Conservation (phyloP, 2,329 filamentous ascomycete genomes). For the Madurella fahalii region DNA sequence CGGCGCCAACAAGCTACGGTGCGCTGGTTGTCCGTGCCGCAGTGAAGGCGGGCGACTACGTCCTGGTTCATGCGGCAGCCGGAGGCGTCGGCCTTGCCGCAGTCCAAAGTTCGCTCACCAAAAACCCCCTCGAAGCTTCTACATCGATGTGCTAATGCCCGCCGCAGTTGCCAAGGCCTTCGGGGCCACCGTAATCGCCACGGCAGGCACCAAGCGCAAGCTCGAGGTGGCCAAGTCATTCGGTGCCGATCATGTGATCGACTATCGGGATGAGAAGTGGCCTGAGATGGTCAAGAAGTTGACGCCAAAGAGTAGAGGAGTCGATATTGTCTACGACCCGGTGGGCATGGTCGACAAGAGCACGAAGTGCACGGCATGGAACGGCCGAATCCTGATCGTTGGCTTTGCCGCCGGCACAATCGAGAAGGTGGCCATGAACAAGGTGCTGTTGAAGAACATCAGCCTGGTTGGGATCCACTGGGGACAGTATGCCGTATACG, state of each 20-base stretch:
- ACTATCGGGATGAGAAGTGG: slow-evolving; percentile 66
- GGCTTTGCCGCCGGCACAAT: slow-evolving; percentile 85
- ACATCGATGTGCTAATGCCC: background rate
- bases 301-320: slow-evolving; percentile 66
- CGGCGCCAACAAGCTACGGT: slow-evolving; percentile 84
- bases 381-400: slow-evolving; percentile 80
- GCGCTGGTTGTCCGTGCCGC: slow-evolving; percentile 74
- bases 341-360: slow-evolving; percentile 84
- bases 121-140: background rate
- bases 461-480: slow-evolving; percentile 85
- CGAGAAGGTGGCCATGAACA: slow-evolving; percentile 89
- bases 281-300: slow-evolving; percentile 70
- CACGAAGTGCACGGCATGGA: slow-evolving; percentile 92
- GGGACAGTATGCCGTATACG: slow-evolving; percentile 75
- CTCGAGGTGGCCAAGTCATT: slow-evolving; percentile 72
- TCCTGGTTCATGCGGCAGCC: slow-evolving; percentile 87
- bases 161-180: slow-evolving; percentile 73
- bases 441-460: slow-evolving; percentile 91
- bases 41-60: slow-evolving; percentile 75
- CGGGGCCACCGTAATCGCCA: slow-evolving; percentile 89
- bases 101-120: slow-evolving; percentile 59
- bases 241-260: slow-evolving; percentile 78
- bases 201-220: slow-evolving; percentile 77
- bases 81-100: slow-evolving; percentile 89
- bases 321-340: slow-evolving; percentile 93